phyloP scores from a whole-genome alignment of 345 rosid genomes.

The Excoecaria cochinchinensis region DNA sequence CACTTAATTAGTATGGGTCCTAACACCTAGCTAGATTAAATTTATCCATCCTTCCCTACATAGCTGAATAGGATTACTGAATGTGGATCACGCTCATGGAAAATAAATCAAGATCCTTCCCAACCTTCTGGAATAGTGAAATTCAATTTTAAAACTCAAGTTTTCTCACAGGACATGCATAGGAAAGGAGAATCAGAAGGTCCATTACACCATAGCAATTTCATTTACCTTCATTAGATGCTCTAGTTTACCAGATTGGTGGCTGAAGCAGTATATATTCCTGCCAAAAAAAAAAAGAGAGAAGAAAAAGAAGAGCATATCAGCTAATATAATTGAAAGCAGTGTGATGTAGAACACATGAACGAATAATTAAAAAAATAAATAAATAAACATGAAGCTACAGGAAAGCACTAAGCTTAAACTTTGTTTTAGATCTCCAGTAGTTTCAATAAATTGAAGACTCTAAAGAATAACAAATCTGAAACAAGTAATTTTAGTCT shows the following conservation, averaged over 20 bases:
- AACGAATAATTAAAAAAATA: too few relatives aligned
- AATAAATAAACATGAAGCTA: too few relatives aligned
- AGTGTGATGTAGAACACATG: too few relatives aligned
- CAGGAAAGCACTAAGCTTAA: too few relatives aligned
- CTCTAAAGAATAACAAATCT: too few relatives aligned
- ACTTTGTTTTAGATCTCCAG: too few relatives aligned
- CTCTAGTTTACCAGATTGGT: conserved; percentile 90
- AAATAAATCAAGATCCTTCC: not conserved
- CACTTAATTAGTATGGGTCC: too few relatives aligned
- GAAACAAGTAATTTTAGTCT: too few relatives aligned
- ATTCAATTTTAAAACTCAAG: not conserved
- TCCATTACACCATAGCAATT: not conserved
- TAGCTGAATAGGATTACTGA: not conserved
- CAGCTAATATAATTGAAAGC: not conserved
- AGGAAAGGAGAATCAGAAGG: not conserved
- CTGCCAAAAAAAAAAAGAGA: conserved; percentile 29
- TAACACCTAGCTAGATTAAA: not conserved
- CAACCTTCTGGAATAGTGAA: not conserved
- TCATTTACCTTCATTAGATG: conserved; percentile 86
- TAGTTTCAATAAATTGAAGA: too few relatives aligned
- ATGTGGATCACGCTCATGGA: not conserved
- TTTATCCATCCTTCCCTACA: not conserved
- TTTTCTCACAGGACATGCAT: not conserved
- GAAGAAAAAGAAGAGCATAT: conserved; percentile 1
- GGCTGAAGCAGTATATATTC: conserved; percentile 90